Base-by-base conservation (phyloP, 2,329 filamentous ascomycete genomes). In the Penicillium sp. region DNA sequence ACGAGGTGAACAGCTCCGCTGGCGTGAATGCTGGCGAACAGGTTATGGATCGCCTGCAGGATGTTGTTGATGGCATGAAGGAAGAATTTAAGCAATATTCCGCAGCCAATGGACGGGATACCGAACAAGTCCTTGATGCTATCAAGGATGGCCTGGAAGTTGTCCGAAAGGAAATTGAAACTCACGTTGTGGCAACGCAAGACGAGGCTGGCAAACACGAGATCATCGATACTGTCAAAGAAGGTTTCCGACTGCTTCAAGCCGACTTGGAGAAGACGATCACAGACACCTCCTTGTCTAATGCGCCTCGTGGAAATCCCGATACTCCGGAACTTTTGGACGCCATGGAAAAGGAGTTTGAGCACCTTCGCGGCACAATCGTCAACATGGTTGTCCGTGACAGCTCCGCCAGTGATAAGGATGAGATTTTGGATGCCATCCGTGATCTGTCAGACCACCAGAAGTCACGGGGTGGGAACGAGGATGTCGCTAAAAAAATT, bases 61-160 rank as follows among this genome's bases (percentile, higher is more conserved):
- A 81, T 26, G 74, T 87, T 31, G 74, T 87, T 21, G 79, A 85
- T 33, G 81, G 80, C 36, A 86, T 88, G 78, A 84, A 83, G 53
- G 76, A 77, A 5, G 84, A 87, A 62, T 85, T 88, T 70, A 92
- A 92, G 70, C 85, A 93, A 64, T 93, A 91, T 62, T 87, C 91
- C 18, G 85, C 89, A 3, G 87, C 89, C 58, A 90, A 87, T 63
- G 90, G 89, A 36, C 83, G 87, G 54, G 91, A 94, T 68, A 93
- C 91, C 0, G 92, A 96, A 71, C 91, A 96, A 70, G 87, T 96
- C 11, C 79, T 97, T 4, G 90, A 94, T 70, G 90, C 91, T 1
- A 87, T 95, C 39, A 93, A 91, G 63, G 91, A 96, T 68, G 92
- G 92, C 0, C 81, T 96, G 13, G 91, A 96, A 62, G 87, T 85